Percentiles rank a stretch among this genome's conserved stretches.
These are phyloP conservation scores for Pseudisothecium myosuroides DNA, from an alignment of 225 moss, liverwort and hornwort species.

Conservation along the genomic window DNA sequence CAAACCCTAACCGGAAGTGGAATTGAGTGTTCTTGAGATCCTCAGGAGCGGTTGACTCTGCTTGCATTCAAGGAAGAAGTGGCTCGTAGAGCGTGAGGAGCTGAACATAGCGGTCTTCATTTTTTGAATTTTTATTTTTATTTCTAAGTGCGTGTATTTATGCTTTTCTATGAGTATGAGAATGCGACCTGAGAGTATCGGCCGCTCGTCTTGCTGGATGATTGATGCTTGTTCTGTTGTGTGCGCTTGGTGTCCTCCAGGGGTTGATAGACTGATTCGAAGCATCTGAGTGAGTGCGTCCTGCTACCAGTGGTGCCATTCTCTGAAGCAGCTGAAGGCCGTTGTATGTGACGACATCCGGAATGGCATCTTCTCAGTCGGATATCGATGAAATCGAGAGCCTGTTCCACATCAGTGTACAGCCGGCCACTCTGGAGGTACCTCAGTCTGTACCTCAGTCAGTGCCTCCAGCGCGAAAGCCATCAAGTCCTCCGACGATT, in stretches of 20 bases:
- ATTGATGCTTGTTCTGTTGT: background rate
- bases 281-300: background rate
- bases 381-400: slow-evolving; percentile 97
- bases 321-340: background rate
- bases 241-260: background rate
- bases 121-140: background rate
- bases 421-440: slow-evolving; percentile 75
- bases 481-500: slow-evolving; percentile 48
- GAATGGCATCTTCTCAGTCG: slow-evolving; percentile 28
- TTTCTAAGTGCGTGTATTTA: background rate
- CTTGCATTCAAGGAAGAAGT: background rate
- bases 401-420: slow-evolving; percentile 82
- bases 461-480: slow-evolving; percentile 38
- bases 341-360: background rate
- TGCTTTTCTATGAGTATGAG: background rate
- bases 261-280: slow-evolving; percentile 2
- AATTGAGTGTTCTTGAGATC: background rate
- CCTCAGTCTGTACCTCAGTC: slow-evolving; percentile 70
- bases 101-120: background rate
- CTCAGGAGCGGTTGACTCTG: background rate
- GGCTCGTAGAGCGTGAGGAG: background rate
- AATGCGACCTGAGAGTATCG: background rate
- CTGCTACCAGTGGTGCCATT: background rate
- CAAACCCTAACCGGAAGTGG: background rate
- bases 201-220: background rate